These are phyloP conservation scores for Penicillium ucsense DNA, from an alignment of 495 filamentous ascomycete species.

Conservation along the genomic window DNA sequence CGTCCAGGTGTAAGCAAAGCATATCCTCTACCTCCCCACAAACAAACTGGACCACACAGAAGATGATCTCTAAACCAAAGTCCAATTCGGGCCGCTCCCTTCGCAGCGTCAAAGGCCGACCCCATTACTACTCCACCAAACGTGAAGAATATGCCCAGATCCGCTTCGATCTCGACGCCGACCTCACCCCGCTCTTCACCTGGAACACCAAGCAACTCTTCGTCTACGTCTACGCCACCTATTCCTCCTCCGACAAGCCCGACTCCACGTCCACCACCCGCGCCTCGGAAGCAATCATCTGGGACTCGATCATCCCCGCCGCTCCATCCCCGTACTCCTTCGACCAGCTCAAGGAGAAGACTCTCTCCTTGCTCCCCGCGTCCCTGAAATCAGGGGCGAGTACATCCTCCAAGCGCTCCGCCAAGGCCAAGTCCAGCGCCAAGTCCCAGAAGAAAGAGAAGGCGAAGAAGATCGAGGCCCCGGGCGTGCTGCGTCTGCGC, in stretches of 20 bases:
- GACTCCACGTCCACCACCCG: conserved; percentile 20
- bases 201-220: conserved; percentile 99
- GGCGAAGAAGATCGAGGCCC: conserved; percentile 10
- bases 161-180: conserved; percentile 81
- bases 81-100: too few species aligned
- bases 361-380: conserved; percentile 1
- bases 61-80: too few species aligned
- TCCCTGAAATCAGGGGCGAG: conserved; percentile 8
- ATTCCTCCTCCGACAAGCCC: conserved; percentile 46
- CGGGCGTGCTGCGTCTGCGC: conserved; percentile 60
- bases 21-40: neutral
- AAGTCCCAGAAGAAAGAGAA: conserved; percentile 15
- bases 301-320: conserved; percentile 84
- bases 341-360: conserved; percentile 24
- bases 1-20: conserved; percentile 69
- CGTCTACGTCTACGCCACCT: conserved; percentile 84
- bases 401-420: neutral
- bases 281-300: conserved; percentile 70
- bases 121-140: conserved; percentile 86
- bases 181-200: conserved; percentile 86
- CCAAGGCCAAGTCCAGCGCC: conserved; percentile 9
- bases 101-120: conserved; percentile 68
- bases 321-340: conserved; percentile 47
- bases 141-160: conserved; percentile 92
- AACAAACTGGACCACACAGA: neutral